These are phyloP conservation scores for Picea glauca DNA, from an alignment of 75 land plant species.

Conservation along the genomic window DNA sequence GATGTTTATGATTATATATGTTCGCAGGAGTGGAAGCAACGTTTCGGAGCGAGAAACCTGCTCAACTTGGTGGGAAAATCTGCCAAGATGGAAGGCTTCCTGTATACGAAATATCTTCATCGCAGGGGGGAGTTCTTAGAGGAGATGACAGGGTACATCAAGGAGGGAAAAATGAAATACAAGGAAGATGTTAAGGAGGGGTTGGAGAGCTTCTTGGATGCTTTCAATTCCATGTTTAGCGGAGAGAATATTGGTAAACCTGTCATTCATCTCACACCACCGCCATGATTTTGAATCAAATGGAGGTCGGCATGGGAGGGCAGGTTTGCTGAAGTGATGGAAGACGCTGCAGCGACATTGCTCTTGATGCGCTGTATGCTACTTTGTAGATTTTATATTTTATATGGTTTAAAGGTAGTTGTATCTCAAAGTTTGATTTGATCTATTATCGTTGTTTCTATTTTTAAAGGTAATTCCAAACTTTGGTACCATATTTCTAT, in stretches of 20 bases:
- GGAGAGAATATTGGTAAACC: constrained; percentile 32
- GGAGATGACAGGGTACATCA: constrained; percentile 28
- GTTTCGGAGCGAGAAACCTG: constrained; percentile 39
- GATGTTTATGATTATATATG: background rate
- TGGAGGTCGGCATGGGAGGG: too few species aligned
- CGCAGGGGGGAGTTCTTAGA: constrained; percentile 17
- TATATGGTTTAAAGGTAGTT: too few species aligned
- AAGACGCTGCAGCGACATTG: too few species aligned
- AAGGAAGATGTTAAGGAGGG: constrained; percentile 28
- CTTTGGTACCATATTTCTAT: too few species aligned
- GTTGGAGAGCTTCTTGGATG: constrained; percentile 34
- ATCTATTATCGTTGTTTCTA: too few species aligned
- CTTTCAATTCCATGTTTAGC: constrained; percentile 28
- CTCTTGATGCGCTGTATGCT: too few species aligned
- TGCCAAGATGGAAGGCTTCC: constrained; percentile 40
- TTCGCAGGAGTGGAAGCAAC: constrained; percentile 35
- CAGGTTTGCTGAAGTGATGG: too few species aligned
- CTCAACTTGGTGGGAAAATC: constrained; percentile 30
- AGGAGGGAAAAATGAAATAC: constrained; percentile 31
- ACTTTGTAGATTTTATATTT: too few species aligned
- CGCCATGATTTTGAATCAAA: too few species aligned
- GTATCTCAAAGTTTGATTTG: too few species aligned
- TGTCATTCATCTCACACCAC: too few species aligned
- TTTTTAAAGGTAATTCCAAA: too few species aligned
- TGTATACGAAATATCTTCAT: constrained; percentile 12